Conservation (phyloP, 208 protist genomes). For the Blastocrithidia nonstop region DNA sequence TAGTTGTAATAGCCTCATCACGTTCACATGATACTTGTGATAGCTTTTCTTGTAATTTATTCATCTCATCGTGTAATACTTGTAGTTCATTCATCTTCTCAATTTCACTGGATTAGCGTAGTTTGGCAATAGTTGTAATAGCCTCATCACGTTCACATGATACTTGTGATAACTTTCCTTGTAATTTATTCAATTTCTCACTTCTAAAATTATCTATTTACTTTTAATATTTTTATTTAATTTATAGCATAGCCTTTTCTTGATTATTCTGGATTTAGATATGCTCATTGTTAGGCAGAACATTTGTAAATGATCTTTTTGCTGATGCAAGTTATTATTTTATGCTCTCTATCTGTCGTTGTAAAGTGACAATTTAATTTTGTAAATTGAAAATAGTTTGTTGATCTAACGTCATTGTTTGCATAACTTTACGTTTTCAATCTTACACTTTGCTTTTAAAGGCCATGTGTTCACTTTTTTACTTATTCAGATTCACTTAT, state of each 20-base stretch:
- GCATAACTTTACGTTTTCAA: constrained; percentile 23
- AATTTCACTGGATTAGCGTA: too few species aligned
- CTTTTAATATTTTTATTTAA: constrained; percentile 1
- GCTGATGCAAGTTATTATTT: neutral
- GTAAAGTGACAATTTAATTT: neutral
- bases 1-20: too few species aligned
- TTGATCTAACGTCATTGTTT: constrained; percentile 10
- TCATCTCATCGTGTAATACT: too few species aligned
- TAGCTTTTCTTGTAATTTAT: too few species aligned
- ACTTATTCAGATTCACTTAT: constrained; percentile 4
- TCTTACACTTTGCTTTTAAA: constrained; percentile 16
- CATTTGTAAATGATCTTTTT: neutral
- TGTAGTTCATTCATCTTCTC: too few species aligned
- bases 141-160: too few species aligned
- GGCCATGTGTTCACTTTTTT: constrained; percentile 8
- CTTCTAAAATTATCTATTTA: constrained; percentile 1
- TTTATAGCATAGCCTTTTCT: neutral
- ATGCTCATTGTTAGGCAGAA: neutral
- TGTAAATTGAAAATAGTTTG: constrained; percentile 8
- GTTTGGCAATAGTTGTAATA: too few species aligned
- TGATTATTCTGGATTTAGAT: too few species aligned
- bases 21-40: too few species aligned
- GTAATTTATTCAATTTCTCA: too few species aligned
- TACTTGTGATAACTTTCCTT: too few species aligned
- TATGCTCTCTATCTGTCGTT: neutral